Evolutionary conservation across 352 stramenopile genomes (phyloP).

Genomic region (Pythium brachiatum): DNA sequence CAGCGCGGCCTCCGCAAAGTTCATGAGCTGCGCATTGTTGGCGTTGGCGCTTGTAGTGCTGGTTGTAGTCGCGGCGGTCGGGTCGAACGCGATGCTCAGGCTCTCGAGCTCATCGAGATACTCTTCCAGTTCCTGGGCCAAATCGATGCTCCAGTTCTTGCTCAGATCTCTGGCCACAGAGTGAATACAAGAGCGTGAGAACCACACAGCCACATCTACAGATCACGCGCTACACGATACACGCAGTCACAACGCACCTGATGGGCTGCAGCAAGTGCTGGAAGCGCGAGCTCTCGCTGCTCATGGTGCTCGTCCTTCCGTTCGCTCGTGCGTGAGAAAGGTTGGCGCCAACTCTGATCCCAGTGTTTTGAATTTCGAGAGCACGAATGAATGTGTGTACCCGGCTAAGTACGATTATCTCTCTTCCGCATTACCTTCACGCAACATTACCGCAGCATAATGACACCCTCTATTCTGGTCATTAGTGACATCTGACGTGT

Average conservation of each 20-base stretch:
- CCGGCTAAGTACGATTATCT: no score
- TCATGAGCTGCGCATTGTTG: slow-evolving; percentile 57
- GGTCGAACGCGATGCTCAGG: slow-evolving; percentile 66
- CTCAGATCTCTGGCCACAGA: slow-evolving; percentile 71
- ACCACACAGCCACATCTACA: background rate
- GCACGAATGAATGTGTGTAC: slow-evolving; percentile 2
- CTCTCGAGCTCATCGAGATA: slow-evolving; percentile 88
- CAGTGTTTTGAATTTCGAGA: slow-evolving; percentile 10
- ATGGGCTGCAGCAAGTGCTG: slow-evolving; percentile 87
- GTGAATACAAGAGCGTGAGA: background rate
- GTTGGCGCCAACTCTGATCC: slow-evolving; percentile 12
- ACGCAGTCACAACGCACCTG: slow-evolving; percentile 36
- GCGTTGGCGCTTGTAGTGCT: background rate
- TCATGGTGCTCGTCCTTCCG: slow-evolving; percentile 6
- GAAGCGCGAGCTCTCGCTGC: slow-evolving; percentile 55
- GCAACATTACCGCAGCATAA: background rate
- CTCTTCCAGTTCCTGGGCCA: slow-evolving; percentile 87
- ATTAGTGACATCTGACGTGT: background rate
- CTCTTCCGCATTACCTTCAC: background rate
- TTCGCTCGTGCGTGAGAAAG: background rate
- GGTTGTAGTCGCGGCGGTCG: background rate
- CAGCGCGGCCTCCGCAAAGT: slow-evolving; percentile 93
- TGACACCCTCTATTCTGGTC: no score
- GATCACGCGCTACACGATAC: background rate
- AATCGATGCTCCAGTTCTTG: slow-evolving; percentile 91